Evolutionary conservation across 176 grass and related monocot genomes (phyloP), one percentile per base, ranked within the genome.

Genomic region (Leersia perrieri): DNA sequence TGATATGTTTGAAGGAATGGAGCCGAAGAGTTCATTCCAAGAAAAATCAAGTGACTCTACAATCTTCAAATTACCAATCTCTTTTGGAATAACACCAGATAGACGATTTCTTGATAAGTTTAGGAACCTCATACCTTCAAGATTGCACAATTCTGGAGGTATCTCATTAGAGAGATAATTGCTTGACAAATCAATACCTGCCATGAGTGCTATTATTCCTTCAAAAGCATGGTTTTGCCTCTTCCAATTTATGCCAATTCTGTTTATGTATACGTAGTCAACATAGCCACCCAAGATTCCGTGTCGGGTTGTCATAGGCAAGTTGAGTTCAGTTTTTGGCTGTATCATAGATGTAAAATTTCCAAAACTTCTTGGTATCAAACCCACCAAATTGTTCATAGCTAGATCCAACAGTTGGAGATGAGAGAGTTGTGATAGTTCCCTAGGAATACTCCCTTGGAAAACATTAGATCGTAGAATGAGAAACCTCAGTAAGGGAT

Each of bases 11-110:
- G 47, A 58, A 18, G 73, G 82, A 70, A 84, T 84, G 12, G 15
- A 2, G 9, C 72, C 73, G 33, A 73, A 77, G 7, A 77, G 64
- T 45, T 77, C 28, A 70, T 84, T 84, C 27, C 73, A 60, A 33
- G 82, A 84, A 18, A 84, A 36, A 49, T 84, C 73, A 68, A 84
- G 82, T 33, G 60, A 75, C 61, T 83, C 81, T 6, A 83, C 11
- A 0, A 83, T 15, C 8, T 51, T 70, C 60, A 85, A 85, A 30
- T 47, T 36, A 0, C 83, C 83, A 63, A 72, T 63, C 5, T 29
- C 28, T 28, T n/a, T 16, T 63, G 83, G 74, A 38, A 78, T 63
- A 16, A 13, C 5, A 20, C 83, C 66, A 1, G 55, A 72, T 3
- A 85, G 38, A 63, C 4, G 3, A 72, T 85, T 85, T 51, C 74